Conservation (phyloP, 2,329 filamentous ascomycete genomes). For the Calycina herbarum region DNA sequence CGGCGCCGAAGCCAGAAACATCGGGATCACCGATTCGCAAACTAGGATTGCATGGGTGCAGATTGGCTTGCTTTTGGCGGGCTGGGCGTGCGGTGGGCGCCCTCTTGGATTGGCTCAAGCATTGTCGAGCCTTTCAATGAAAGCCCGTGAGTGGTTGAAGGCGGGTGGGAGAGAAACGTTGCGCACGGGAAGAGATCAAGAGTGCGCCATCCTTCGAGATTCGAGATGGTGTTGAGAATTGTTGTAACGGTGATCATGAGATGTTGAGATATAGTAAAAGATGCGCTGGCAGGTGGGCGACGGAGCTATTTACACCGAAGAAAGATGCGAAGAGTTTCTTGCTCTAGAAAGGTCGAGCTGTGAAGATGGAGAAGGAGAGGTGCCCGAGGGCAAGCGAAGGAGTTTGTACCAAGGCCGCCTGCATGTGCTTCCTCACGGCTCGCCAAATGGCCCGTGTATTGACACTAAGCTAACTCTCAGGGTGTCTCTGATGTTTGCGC, state of each 20-base stretch:
- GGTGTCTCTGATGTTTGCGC: too few relatives aligned
- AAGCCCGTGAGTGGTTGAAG: constrained; percentile 3
- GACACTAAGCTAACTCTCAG: too few relatives aligned
- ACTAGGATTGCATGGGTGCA: background rate
- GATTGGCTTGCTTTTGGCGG: background rate
- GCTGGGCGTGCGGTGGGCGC: constrained; percentile 5
- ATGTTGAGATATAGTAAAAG: background rate
- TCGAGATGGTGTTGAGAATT: background rate
- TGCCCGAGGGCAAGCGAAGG: background rate
- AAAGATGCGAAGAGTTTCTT: background rate
- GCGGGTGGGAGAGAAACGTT: constrained; percentile 1
- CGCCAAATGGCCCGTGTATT: too few relatives aligned
- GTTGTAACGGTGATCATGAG: background rate
- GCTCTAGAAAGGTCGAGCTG: background rate
- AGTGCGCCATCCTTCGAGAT: background rate
- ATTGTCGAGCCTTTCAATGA: constrained; percentile 3
- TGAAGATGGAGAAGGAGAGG: background rate
- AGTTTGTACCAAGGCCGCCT: background rate
- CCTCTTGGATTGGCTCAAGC: constrained; percentile 7
- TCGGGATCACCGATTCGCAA: constrained; percentile 5
- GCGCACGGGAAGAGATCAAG: background rate
- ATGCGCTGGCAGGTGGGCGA: background rate
- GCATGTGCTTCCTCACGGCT: background rate
- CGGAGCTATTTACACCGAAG: background rate
- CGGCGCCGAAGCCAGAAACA: background rate